phyloP scores from a whole-genome alignment of 805 yeast species.

The Lipomyces starkeyi region DNA sequence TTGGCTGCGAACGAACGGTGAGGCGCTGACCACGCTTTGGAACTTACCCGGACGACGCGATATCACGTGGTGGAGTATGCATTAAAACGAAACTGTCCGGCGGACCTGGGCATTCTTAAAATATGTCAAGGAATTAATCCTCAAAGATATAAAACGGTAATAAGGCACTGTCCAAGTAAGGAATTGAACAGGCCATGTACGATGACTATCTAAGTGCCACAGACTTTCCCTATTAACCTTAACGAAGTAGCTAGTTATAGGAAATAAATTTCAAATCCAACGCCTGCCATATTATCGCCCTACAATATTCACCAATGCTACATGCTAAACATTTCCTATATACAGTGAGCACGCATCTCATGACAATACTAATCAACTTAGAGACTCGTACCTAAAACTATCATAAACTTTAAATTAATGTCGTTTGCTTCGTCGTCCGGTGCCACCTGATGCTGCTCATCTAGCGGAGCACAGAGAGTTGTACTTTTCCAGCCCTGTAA shows the following conservation, averaged over 20 bases:
- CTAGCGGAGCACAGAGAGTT: slow-evolving; percentile 59
- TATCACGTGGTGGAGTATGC: background rate
- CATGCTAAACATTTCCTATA: slow-evolving; percentile 14
- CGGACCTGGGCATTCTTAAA: no score
- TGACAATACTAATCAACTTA: background rate
- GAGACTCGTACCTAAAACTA: slow-evolving; percentile 24
- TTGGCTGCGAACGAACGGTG: background rate
- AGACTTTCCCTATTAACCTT: no score
- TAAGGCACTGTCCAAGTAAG: no score
- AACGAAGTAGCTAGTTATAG: no score
- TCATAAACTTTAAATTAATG: slow-evolving; percentile 25
- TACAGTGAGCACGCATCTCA: background rate
- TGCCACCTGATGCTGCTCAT: slow-evolving; percentile 42
- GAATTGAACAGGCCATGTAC: no score
- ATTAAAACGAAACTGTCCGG: no score
- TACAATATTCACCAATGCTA: background rate
- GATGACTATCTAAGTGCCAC: no score
- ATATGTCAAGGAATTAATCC: no score
- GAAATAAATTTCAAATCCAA: no score
- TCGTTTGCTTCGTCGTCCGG: slow-evolving; percentile 11
- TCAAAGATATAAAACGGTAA: no score
- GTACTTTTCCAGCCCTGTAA: slow-evolving; percentile 62
- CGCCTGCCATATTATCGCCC: no score
- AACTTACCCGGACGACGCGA: background rate
- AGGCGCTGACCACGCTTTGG: background rate